Conservation (phyloP, 192 early-diverging fungal genomes). For the Haplosporangium gracile region DNA sequence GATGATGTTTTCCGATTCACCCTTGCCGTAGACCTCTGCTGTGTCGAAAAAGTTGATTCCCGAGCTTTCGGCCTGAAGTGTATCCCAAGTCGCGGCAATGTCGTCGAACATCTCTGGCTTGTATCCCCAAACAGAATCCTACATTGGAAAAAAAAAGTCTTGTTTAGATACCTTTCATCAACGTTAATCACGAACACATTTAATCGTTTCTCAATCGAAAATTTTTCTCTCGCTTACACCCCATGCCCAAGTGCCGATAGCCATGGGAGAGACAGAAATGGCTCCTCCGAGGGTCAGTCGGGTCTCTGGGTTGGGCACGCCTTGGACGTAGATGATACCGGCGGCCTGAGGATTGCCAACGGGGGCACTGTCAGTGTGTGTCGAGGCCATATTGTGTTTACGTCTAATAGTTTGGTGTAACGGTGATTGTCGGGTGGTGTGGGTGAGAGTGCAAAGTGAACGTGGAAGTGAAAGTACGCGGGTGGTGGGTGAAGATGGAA, state of each 20-base stretch:
- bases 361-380: conserved; percentile 2
- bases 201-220: not conserved
- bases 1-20: conserved; percentile 62
- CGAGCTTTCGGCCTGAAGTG: conserved; percentile 24
- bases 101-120: conserved; percentile 57
- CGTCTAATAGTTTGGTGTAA: not conserved
- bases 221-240: conserved; percentile 49
- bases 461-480: not conserved
- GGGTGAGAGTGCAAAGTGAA: not conserved
- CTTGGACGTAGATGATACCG: conserved; percentile 48
- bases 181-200: not conserved
- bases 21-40: conserved; percentile 62
- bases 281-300: conserved; percentile 42
- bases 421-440: not conserved
- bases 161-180: not conserved
- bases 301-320: conserved; percentile 57
- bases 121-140: conserved; percentile 55
- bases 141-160: not conserved
- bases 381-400: not conserved
- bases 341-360: conserved; percentile 19
- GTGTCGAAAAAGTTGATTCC: conserved; percentile 67
- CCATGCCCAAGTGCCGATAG: conserved; percentile 63
- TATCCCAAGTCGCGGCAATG: conserved; percentile 57
- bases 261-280: conserved; percentile 57
- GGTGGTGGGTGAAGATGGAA: not conserved